Conservation (phyloP, 495 filamentous ascomycete species). For the Penicillium robsamsonii region DNA sequence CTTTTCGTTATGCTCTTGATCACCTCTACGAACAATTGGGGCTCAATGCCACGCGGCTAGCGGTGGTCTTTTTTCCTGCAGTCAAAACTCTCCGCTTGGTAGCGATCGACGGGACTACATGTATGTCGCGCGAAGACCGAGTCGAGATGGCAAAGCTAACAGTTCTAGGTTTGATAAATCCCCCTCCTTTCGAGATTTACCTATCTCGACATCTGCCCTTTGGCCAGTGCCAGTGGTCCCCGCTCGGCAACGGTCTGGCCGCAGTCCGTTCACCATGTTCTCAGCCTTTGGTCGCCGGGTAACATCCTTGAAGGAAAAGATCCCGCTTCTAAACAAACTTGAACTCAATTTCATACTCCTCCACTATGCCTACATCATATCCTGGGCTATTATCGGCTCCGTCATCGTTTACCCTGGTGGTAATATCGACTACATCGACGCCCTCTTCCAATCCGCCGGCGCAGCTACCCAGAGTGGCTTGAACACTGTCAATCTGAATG, state of each 20-base stretch:
- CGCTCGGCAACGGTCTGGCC: slow-evolving; percentile 17
- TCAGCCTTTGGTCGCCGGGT: slow-evolving; percentile 25
- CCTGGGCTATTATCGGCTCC: slow-evolving; percentile 65
- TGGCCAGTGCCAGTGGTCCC: slow-evolving; percentile 12
- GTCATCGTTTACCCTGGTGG: slow-evolving; percentile 67
- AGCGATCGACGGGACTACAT: slow-evolving; percentile 23
- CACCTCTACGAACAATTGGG: slow-evolving; percentile 8
- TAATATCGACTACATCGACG: slow-evolving; percentile 76
- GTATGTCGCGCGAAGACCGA: slow-evolving; percentile 11
- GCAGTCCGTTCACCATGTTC: slow-evolving; percentile 31
- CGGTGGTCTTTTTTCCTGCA: slow-evolving; percentile 18
- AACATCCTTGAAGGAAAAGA: slow-evolving; percentile 23
- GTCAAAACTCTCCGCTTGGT: slow-evolving; percentile 17
- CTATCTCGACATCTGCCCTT: slow-evolving; percentile 9
- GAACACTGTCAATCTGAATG: slow-evolving; percentile 81
- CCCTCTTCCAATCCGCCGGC: slow-evolving; percentile 79
- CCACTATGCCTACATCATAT: slow-evolving; percentile 83
- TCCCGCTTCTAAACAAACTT: slow-evolving; percentile 44
- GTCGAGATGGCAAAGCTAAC: not conserved
- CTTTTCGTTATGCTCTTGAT: not conserved
- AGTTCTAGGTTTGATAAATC: slow-evolving; percentile 20
- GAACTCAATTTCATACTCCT: slow-evolving; percentile 81
- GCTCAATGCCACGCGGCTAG: slow-evolving; percentile 27
- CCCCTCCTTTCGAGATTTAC: slow-evolving; percentile 17
- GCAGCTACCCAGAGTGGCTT: slow-evolving; percentile 87